Base-by-base conservation (phyloP, 2,329 filamentous ascomycete genomes). In the Fusarium agapanthi region DNA sequence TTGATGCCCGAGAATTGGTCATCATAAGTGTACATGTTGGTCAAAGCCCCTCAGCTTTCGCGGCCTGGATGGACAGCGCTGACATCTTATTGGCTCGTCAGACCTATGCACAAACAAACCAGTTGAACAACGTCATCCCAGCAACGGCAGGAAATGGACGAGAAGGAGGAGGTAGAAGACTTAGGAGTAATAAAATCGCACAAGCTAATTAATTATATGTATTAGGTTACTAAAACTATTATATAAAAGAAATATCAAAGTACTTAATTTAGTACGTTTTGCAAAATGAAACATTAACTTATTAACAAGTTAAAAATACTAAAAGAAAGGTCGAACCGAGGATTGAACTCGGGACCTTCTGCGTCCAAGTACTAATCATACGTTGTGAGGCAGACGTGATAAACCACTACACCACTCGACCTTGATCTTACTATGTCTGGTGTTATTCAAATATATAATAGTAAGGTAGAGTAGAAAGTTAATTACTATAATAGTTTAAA, bases 1-100 rank as follows among this genome's bases (percentile, higher is more conserved):
- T 67, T 71, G 55, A 61, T 57, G 51, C 60, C 44, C 41, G 51
- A 65, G 64, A 56, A 51, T 51, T 40, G 64, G 66, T 64, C 50
- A n/a, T 69, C 34, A 53, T 54, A 56, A 61, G n/a, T 69, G 30
- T 64, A 43, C 67, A 71, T 57, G 65, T 63, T 59, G 63, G 56
- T 62, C 63, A 65, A 60, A 76, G 74, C 74, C 74, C 74, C 74
- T 75, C 75, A 76, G 67, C 67, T 71, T 61, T 65, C 61, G 54
- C 50, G 63, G 68, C 48, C 53, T 63, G 59, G 62, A 44, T 68
- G 61, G 43, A 54, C 32, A 68, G 68, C 71, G 73, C 69, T 47
- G 55, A n/a, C 5, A 44, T 51, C 8, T 76, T 45, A 76, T 76
- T 76, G 75, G 75, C 37, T 56, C 24, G 41, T 55, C 40, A 55